Percentiles rank a stretch among this genome's conserved stretches.
phyloP scores from a whole-genome alignment of 805 yeast species.

The Lipomyces spencermartinsiae region DNA sequence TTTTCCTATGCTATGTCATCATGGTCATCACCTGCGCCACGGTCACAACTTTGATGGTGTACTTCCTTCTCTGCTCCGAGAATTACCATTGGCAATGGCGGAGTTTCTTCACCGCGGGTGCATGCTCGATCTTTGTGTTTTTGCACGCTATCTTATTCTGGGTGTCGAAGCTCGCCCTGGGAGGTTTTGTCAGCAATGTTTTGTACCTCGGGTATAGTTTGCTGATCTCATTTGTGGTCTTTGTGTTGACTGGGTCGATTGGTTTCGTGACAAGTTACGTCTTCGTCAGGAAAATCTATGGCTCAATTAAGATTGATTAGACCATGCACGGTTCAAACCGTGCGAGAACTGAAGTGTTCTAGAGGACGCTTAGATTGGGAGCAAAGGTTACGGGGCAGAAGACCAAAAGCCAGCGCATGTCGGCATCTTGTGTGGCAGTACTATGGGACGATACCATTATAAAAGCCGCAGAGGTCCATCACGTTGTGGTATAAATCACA shows the following conservation, averaged over 20 bases:
- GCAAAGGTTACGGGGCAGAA: not conserved
- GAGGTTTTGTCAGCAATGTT: slow-evolving; percentile 75
- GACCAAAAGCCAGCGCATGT: too few species aligned
- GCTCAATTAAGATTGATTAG: slow-evolving; percentile 84
- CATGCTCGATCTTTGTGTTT: slow-evolving; percentile 84
- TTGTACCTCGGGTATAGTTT: slow-evolving; percentile 83
- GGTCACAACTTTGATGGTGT: slow-evolving; percentile 79
- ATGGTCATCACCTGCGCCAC: slow-evolving; percentile 82
- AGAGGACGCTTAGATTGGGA: not conserved
- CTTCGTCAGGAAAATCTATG: slow-evolving; percentile 79
- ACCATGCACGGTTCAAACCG: not conserved
- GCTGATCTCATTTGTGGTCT: slow-evolving; percentile 71
- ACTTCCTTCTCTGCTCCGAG: slow-evolving; percentile 85
- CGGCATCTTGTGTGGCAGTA: not conserved
- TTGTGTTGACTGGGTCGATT: slow-evolving; percentile 84
- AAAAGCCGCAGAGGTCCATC: not conserved
- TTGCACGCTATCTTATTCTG: slow-evolving; percentile 72
- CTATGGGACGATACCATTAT: not conserved
- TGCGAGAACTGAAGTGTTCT: not conserved
- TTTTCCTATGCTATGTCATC: slow-evolving; percentile 84
- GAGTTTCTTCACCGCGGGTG: slow-evolving; percentile 83
- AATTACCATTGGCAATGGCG: slow-evolving; percentile 99
- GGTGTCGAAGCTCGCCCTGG: slow-evolving; percentile 61
- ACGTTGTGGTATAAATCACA: not conserved
- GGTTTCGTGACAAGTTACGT: slow-evolving; percentile 79